Conservation (phyloP, 768 basidiomycete species). For the Boletus rubescentipes region DNA sequence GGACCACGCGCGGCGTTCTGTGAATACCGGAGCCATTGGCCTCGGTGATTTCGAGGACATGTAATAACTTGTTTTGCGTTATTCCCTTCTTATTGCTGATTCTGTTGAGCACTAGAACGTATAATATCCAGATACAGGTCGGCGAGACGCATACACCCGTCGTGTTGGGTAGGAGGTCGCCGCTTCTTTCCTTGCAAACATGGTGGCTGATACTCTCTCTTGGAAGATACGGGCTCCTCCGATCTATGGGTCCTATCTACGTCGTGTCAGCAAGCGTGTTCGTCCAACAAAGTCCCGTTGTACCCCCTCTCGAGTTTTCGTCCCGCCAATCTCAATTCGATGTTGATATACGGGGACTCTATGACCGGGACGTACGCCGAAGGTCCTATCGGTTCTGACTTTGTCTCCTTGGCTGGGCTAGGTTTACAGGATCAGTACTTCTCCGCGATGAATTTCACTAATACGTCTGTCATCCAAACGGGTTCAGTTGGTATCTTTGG, state of each 20-base stretch:
- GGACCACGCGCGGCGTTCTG: constrained; percentile 8
- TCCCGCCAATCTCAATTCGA: constrained; percentile 44
- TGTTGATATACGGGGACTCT: constrained; percentile 70
- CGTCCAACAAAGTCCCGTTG: constrained; percentile 38
- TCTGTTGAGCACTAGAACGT: constrained; percentile 43
- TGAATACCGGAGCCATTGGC: constrained; percentile 41
- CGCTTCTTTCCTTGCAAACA: not conserved
- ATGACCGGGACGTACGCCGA: constrained; percentile 64
- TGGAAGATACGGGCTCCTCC: constrained; percentile 73
- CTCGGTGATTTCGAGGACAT: constrained; percentile 63
- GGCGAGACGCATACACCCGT: constrained; percentile 54
- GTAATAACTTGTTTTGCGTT: constrained; percentile 37
- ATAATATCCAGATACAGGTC: constrained; percentile 58
- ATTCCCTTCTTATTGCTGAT: constrained; percentile 7
- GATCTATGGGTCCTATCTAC: constrained; percentile 74
- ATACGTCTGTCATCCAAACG: constrained; percentile 57
- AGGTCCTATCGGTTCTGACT: constrained; percentile 62
- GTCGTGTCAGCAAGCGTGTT: constrained; percentile 46
- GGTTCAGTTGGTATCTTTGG: constrained; percentile 70
- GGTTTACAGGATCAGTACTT: constrained; percentile 53
- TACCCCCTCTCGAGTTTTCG: constrained; percentile 53
- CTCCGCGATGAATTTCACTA: constrained; percentile 66
- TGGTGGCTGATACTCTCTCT: not conserved
- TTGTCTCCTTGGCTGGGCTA: constrained; percentile 53
- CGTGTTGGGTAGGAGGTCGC: constrained; percentile 51